A percentile compares a stretch with the other conserved stretches of the same genome.
Conservation (phyloP, 1,139 yeast genomes). For the Barnettozyma hawaiiensis region DNA sequence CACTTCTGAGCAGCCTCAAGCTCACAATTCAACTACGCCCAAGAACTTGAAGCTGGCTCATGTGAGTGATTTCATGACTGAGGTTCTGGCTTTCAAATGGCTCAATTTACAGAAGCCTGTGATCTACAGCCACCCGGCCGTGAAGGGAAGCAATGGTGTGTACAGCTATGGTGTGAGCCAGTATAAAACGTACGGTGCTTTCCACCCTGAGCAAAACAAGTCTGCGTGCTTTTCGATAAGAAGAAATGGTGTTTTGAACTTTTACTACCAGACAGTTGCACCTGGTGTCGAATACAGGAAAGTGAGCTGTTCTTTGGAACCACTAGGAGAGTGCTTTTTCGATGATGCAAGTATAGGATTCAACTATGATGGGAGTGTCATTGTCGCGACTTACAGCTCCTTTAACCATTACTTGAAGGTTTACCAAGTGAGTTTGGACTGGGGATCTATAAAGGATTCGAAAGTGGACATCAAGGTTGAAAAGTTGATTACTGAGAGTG, state of each 20-base stretch:
- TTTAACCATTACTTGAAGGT: constrained; percentile 39
- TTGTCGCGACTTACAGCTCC: constrained; percentile 45
- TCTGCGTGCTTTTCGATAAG: constrained; percentile 70
- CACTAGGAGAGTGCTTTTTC: constrained; percentile 13
- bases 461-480: constrained; percentile 17
- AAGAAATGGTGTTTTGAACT: constrained; percentile 52
- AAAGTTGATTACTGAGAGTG: constrained; percentile 17
- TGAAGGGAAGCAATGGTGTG: constrained; percentile 17
- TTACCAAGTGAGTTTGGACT: constrained; percentile 46
- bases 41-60: constrained; percentile 12
- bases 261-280: constrained; percentile 55
- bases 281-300: constrained; percentile 54
- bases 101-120: constrained; percentile 61
- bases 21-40: constrained; percentile 12
- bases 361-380: constrained; percentile 42
- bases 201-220: constrained; percentile 64
- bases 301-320: constrained; percentile 28
- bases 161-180: constrained; percentile 56
- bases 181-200: constrained; percentile 52
- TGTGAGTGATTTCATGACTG: constrained; percentile 16
- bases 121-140: constrained; percentile 49
- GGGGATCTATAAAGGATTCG: constrained; percentile 40
- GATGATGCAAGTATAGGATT: constrained; percentile 59
- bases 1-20: constrained; percentile 18
- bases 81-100: constrained; percentile 60